Conservation (phyloP, 139 green algal genomes). For the Eudorina sp. region DNA sequence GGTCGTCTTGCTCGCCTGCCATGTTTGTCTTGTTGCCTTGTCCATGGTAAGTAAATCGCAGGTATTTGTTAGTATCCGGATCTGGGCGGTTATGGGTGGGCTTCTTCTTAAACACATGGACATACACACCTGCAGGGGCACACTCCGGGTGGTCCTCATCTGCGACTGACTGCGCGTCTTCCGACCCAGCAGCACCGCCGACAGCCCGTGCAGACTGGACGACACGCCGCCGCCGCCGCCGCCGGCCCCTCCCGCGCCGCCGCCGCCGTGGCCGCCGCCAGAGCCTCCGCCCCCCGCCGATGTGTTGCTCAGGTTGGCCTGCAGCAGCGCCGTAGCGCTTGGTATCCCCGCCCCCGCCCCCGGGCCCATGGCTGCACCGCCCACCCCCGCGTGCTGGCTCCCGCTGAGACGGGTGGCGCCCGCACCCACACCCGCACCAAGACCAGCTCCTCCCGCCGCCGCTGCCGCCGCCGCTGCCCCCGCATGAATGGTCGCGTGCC, state of each 20-base stretch:
- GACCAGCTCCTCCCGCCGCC: neutral
- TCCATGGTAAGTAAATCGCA: no score
- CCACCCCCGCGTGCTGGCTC: neutral
- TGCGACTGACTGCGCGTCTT: constrained; percentile 30
- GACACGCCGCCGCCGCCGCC: neutral
- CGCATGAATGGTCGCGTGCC: neutral
- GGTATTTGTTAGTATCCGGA: no score
- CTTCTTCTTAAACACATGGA: no score
- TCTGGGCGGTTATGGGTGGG: no score
- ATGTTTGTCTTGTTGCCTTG: no score
- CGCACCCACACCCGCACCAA: no score
- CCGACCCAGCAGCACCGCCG: neutral
- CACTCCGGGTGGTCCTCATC: neutral
- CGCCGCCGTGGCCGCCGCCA: neutral
- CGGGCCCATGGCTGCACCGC: no score
- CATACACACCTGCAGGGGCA: neutral
- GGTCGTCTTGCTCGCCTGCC: no score
- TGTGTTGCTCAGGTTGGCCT: constrained; percentile 9
- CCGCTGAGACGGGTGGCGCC: neutral
- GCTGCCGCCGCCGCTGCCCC: neutral
- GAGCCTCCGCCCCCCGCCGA: neutral
- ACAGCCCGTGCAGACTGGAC: constrained; percentile 1
- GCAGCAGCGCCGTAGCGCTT: neutral
- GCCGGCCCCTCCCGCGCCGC: neutral
- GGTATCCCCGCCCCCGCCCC: neutral